Evolutionary conservation across 208 protist genomes (phyloP), one percentile per base, ranked within the genome.

Genomic region (Borovskyia barvae): DNA sequence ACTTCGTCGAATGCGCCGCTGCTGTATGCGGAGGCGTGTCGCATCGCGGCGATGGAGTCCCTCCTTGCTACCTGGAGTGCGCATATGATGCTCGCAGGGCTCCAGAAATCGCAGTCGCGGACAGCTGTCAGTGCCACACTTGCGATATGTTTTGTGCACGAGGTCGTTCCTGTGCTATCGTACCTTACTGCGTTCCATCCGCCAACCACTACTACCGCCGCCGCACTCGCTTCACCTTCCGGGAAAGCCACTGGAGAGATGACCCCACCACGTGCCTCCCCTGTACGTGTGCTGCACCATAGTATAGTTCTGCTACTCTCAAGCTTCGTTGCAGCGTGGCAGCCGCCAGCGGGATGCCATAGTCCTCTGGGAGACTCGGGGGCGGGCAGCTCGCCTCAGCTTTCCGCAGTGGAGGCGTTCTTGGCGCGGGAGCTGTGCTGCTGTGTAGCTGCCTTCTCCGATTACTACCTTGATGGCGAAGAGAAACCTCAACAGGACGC

Each of bases 61-160:
- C 39, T 70, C n/a, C 24, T 70, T 6, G 36, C 63, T 11, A 42
- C 22, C n/a, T 70, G 63, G 63, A 63, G 47, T 3, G 63, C 54
- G n/a, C 54, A 70, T 25, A 51, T 39, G 19, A 28, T 70, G 6
- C 47, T 70, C 19, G 37, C 54, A 3, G 11, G 20, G 3, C 32
- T 57, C 24, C 48, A 37, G 11, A 1, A 37, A 58, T 12, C 14
- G 12, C 35, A 36, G 1, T 24, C 50, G 25, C 12, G 11, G n/a
- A 5, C 5, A 3, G 25, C 12, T 1, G 36, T 54, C n/a, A 35
- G 24, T 22, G 15, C 20, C n/a, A 24, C 14, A 3, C 40, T 70
- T 15, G 43, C 54, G 1, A 32, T 37, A 1, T 36, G 46, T 24
- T 39, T 70, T 1, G 26, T 9, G 1, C 5, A 7, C 2, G 47